Percentiles rank a stretch among this genome's conserved stretches.
These are phyloP conservation scores for Acer saccharum DNA, from an alignment of 345 rosid genomes.

Conservation along the genomic window DNA sequence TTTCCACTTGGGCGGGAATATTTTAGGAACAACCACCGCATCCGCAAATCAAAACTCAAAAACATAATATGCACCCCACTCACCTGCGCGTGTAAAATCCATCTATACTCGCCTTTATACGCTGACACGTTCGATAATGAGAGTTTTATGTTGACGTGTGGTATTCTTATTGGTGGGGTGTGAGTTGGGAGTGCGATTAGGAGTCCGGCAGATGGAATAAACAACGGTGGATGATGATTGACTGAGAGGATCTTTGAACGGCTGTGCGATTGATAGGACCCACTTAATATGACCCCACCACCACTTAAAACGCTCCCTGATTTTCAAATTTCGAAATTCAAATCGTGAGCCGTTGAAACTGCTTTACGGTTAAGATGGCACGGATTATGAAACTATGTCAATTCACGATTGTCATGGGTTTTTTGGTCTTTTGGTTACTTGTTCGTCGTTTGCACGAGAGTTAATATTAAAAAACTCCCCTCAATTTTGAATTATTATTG, in stretches of 20 bases:
- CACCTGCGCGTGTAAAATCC: background rate
- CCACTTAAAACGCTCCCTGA: background rate
- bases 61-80: background rate
- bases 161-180: background rate
- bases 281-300: background rate
- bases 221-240: conserved; percentile 5
- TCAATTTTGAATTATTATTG: too few species aligned
- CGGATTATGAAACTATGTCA: background rate
- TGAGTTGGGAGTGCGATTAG: background rate
- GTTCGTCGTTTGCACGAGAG: background rate
- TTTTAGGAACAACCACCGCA: conserved; percentile 22
- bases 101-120: background rate
- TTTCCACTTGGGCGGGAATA: conserved; percentile 26
- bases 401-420: background rate
- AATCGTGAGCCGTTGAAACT: conserved; percentile 22
- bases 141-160: conserved; percentile 6
- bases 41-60: conserved; percentile 4
- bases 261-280: conserved; percentile 10
- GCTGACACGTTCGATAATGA: background rate
- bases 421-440: background rate
- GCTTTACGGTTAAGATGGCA: conserved; percentile 14
- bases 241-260: conserved; percentile 10
- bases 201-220: background rate
- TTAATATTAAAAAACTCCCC: too few species aligned
- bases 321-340: conserved; percentile 19